phyloP scores from a whole-genome alignment of 2,329 filamentous ascomycete species.

The Neurospora sp. region DNA sequence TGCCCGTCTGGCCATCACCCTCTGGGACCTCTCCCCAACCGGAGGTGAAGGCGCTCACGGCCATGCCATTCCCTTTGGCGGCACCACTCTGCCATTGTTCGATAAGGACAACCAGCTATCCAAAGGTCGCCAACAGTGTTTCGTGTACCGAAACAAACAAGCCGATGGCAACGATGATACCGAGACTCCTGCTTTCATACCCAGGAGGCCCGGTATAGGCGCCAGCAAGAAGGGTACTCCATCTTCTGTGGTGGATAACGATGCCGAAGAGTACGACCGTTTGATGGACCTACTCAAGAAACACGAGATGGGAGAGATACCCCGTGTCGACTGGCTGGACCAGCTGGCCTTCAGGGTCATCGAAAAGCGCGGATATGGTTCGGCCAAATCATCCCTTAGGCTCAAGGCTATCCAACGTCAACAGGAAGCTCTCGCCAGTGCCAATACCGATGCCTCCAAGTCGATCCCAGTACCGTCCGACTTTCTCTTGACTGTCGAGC shows the following conservation, averaged over 20 bases:
- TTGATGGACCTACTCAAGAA: conserved; percentile 90
- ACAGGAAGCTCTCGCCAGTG: conserved; percentile 23
- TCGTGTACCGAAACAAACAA: conserved; percentile 68
- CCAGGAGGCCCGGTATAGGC: conserved; percentile 37
- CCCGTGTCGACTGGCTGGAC: conserved; percentile 89
- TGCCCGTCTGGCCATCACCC: conserved; percentile 78
- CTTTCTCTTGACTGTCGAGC: conserved; percentile 81
- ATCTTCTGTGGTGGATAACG: conserved; percentile 43
- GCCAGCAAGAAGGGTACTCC: conserved; percentile 39
- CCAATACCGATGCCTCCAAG: conserved; percentile 20
- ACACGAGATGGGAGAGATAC: conserved; percentile 95
- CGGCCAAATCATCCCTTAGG: conserved; percentile 54
- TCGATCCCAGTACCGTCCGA: conserved; percentile 37
- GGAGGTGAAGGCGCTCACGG: conserved; percentile 59
- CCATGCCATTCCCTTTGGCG: conserved; percentile 84
- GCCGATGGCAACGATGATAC: conserved; percentile 80
- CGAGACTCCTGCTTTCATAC: conserved; percentile 62
- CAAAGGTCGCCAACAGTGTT: conserved; percentile 87
- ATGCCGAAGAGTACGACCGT: conserved; percentile 76
- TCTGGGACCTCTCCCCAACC: conserved; percentile 87
- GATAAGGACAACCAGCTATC: conserved; percentile 84
- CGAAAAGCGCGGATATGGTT: conserved; percentile 63
- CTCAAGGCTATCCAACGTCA: conserved; percentile 47
- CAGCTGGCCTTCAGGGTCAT: conserved; percentile 86
- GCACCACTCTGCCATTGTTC: conserved; percentile 86